A percentile compares a stretch with the other conserved stretches of the same genome.
Evolutionary conservation across 176 grass and related monocot genomes (phyloP).

Genomic region (sorghum (Sorghum bicolor)): DNA sequence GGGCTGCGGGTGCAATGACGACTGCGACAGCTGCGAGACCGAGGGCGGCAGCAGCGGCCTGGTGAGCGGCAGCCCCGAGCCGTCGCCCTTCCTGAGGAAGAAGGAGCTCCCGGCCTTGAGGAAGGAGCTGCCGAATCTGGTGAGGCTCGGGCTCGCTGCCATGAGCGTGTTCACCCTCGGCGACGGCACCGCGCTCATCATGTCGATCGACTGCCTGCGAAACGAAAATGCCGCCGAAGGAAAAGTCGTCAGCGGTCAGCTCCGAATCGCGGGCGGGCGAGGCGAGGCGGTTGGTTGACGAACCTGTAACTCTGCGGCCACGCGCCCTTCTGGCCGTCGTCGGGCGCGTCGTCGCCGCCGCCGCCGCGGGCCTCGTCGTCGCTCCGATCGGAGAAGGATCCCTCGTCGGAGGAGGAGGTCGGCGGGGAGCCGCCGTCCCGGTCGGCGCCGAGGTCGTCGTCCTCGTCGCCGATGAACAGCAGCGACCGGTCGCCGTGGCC

Average conservation of each 20-base stretch:
- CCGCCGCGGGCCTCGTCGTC: not conserved
- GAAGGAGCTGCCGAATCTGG: slow-evolving; percentile 28
- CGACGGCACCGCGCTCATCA: slow-evolving; percentile 51
- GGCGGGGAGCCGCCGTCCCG: slow-evolving; percentile 29
- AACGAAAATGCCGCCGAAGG: not conserved
- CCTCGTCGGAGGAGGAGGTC: not conserved
- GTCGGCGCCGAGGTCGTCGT: slow-evolving; percentile 36
- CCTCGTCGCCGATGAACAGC: slow-evolving; percentile 69
- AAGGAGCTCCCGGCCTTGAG: slow-evolving; percentile 42
- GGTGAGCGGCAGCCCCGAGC: slow-evolving; percentile 14
- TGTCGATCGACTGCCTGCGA: slow-evolving; percentile 66
- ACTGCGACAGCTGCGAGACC: slow-evolving; percentile 6
- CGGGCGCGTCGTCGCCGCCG: not conserved
- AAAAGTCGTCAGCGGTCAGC: no score
- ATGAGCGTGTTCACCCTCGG: slow-evolving; percentile 48
- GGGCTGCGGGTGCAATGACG: not conserved
- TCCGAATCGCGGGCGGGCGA: not conserved
- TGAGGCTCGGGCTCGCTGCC: slow-evolving; percentile 51
- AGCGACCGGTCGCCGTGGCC: slow-evolving; percentile 45
- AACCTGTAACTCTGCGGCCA: slow-evolving; percentile 84
- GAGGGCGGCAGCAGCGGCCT: slow-evolving; percentile 39
- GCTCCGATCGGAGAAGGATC: no score
- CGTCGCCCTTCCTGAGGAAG: slow-evolving; percentile 38
- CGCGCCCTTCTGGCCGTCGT: not conserved
- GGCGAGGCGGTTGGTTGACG: not conserved